A percentile compares a stretch with the other conserved stretches of the same genome.
phyloP scores from a whole-genome alignment of 352 stramenopile species.

The Pythium oligandrum region DNA sequence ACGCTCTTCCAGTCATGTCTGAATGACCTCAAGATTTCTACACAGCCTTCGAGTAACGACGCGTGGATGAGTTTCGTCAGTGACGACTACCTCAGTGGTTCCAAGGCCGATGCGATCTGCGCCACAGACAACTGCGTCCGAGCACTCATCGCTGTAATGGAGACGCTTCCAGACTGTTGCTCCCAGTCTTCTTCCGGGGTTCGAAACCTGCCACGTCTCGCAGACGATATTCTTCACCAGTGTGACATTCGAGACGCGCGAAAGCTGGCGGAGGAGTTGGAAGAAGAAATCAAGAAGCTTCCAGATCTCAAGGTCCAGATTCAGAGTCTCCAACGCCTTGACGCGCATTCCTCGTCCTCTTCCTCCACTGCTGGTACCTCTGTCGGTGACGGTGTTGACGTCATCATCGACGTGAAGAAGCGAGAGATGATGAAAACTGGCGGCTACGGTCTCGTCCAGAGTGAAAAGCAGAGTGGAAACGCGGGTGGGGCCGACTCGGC shows the following conservation, averaged over 20 bases:
- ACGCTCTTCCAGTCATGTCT: conserved; percentile 14
- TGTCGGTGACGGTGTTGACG: conserved; percentile 18
- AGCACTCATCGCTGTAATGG: conserved; percentile 21
- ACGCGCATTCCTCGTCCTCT: neutral
- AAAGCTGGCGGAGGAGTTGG: conserved; percentile 13
- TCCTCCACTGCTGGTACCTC: neutral
- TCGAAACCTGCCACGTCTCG: conserved; percentile 19
- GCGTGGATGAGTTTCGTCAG: conserved; percentile 13
- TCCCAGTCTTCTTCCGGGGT: conserved; percentile 2
- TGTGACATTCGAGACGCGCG: conserved; percentile 21
- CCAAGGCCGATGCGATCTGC: conserved; percentile 11
- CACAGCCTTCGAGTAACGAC: conserved; percentile 1
- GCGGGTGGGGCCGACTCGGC: neutral
- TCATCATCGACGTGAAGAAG: conserved; percentile 44
- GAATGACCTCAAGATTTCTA: conserved; percentile 13
- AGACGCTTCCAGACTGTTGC: conserved; percentile 24
- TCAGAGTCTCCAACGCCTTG: conserved; percentile 7
- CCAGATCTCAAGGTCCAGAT: conserved; percentile 28
- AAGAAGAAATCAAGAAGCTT: conserved; percentile 22
- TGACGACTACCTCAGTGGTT: conserved; percentile 16
- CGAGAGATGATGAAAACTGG: conserved; percentile 30
- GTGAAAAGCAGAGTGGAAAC: conserved; percentile 1
- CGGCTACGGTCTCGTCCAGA: neutral
- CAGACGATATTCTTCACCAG: conserved; percentile 24
- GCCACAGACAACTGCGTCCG: conserved; percentile 17